These are phyloP conservation scores for Fomes fomentarius DNA, from an alignment of 1,284 basidiomycete species.

Conservation along the genomic window DNA sequence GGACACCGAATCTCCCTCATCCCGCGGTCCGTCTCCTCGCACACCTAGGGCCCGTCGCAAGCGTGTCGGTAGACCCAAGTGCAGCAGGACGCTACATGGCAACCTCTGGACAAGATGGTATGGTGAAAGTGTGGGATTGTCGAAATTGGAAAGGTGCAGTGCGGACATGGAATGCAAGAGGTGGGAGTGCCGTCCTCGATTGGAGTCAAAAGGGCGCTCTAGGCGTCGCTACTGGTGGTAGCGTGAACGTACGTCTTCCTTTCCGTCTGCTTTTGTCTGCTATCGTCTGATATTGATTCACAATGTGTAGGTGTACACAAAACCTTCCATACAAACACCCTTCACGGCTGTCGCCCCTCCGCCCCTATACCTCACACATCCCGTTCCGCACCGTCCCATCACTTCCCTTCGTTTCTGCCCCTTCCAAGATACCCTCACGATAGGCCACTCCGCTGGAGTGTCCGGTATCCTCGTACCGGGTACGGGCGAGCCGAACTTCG, in stretches of 20 bases:
- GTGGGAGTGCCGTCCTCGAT: conserved; percentile 64
- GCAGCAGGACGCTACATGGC: conserved; percentile 89
- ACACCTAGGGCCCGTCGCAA: conserved; percentile 87
- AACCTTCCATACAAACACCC: conserved; percentile 65
- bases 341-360: conserved; percentile 60
- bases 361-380: conserved; percentile 85
- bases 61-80: conserved; percentile 84
- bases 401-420: conserved; percentile 82
- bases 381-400: conserved; percentile 71
- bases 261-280: not conserved
- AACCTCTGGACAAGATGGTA: conserved; percentile 87
- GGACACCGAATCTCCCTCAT: conserved; percentile 93
- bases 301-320: conserved; percentile 60
- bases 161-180: conserved; percentile 78
- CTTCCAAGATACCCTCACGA: conserved; percentile 90
- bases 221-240: conserved; percentile 80
- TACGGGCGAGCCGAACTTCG: conserved; percentile 93
- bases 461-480: conserved; percentile 91
- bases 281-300: too few relatives aligned
- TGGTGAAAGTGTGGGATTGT: conserved; percentile 95
- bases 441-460: conserved; percentile 76
- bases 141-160: conserved; percentile 92
- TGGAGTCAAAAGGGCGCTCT: conserved; percentile 87
- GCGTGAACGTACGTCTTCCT: conserved; percentile 69
- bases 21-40: conserved; percentile 92